Evolutionary conservation across 805 yeast genomes (phyloP).

Genomic region (Teunomyces atbi): DNA sequence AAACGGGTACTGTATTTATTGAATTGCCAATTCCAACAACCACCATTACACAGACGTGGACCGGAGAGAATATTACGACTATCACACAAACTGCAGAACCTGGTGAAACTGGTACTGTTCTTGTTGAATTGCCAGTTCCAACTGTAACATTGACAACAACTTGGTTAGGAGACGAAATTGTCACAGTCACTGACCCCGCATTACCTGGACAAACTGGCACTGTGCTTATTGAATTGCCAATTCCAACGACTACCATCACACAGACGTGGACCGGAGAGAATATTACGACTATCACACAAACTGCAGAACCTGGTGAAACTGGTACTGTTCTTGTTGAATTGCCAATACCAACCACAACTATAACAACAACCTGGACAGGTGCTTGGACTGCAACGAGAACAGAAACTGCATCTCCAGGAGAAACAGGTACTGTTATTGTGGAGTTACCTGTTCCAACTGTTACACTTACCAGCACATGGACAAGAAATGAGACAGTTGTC

Average conservation of each 20-base stretch:
- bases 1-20: constrained; percentile 12
- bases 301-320: no score
- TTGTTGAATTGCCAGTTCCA: constrained; percentile 15
- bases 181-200: background rate
- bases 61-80: constrained; percentile 11
- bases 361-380: no score
- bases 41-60: constrained; percentile 9
- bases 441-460: constrained; percentile 14
- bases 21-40: constrained; percentile 12
- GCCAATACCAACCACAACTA: no score
- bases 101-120: constrained; percentile 10
- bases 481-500: constrained; percentile 11
- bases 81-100: constrained; percentile 8
- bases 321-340: no score
- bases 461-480: constrained; percentile 11
- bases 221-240: background rate
- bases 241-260: no score
- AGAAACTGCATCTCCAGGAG: no score
- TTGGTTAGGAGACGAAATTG: background rate
- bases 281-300: no score
- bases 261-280: no score
- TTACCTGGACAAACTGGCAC: constrained; percentile 15
- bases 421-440: no score
- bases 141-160: constrained; percentile 1
- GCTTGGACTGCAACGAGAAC: no score